Base-by-base conservation (phyloP, 306 rosid species). In the Rubus idaeus region DNA sequence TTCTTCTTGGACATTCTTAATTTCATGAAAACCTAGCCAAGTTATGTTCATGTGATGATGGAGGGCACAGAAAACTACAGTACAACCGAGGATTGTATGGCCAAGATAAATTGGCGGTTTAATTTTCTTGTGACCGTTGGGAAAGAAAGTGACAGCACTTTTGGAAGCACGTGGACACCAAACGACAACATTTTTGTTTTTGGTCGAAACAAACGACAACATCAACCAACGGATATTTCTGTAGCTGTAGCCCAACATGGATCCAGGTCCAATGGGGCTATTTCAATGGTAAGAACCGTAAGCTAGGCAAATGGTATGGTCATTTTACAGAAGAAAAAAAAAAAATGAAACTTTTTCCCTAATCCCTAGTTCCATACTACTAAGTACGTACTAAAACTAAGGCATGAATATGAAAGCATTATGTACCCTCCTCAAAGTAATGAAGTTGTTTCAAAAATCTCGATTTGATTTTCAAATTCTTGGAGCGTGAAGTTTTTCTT, bases 61-160 rank as follows among this genome's bases (percentile, higher is more conserved):
- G 35, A 30, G 81, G 81, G 81, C 78, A 62, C 82, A 73, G 42
- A 79, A 13, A 5, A 23, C 0, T 51, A 9, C 30, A 51, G 26
- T 10, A 6, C 40, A 52, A 58, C 68, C 56, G 7, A 53, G 39
- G 42, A 81, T 58, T 49, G 40, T 6, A 72, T 3, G 83, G 87
- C 67, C 8, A 0, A 64, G 66, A 79, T 70, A 42, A 77, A 76
- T 23, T 71, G 76, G 73, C 88, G 83, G 78, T 74, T 80, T 57
- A 58, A 10, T 58, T 66, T 53, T 37, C 9, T 20, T 72, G 40
- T 76, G 42, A 78, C 89, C 90, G 96, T 90, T 90, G 42, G 14
- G 77, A 90, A 64, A 79, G 77, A 90, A 64, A 79, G 86, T 39
- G 82, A 81, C 79, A 61, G 26, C 49, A 57, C 57, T 68, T 53